Conservation (phyloP, 306 rosid species). For the Crataegus laevigata region DNA sequence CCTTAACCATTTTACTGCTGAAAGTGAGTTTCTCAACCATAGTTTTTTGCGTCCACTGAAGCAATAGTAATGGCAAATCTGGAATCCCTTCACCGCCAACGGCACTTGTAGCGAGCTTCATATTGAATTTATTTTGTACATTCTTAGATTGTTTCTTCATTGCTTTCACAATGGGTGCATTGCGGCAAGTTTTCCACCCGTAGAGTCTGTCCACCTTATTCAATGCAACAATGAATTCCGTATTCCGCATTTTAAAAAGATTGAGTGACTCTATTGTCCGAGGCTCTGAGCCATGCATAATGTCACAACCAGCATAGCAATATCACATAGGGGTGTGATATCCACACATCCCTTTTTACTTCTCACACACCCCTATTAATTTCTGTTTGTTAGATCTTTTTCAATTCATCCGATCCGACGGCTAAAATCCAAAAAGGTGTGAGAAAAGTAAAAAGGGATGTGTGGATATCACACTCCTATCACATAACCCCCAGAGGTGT, state of each 20-base stretch:
- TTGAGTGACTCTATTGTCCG: constrained; percentile 90
- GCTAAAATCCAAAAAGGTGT: too few relatives aligned
- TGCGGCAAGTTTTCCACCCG: constrained; percentile 75
- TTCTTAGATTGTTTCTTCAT: constrained; percentile 79
- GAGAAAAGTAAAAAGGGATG: too few relatives aligned
- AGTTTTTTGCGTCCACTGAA: constrained; percentile 87
- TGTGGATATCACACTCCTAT: too few relatives aligned
- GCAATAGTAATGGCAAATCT: constrained; percentile 65
- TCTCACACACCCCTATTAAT: too few relatives aligned
- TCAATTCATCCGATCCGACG: too few relatives aligned
- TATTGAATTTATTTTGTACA: constrained; percentile 72
- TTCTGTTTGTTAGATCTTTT: too few relatives aligned
- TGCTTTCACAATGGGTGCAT: constrained; percentile 75
- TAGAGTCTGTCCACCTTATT: constrained; percentile 94
- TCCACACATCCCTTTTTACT: too few relatives aligned
- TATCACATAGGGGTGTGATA: too few relatives aligned
- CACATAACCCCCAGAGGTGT: constrained; percentile 95
- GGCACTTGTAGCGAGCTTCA: constrained; percentile 89
- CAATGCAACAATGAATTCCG: constrained; percentile 89
- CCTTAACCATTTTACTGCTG: constrained; percentile 47
- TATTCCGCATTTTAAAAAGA: constrained; percentile 85
- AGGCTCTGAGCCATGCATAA: constrained; percentile 94
- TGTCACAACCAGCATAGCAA: constrained; percentile 92
- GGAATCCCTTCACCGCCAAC: constrained; percentile 94
- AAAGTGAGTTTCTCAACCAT: constrained; percentile 84